phyloP scores from a whole-genome alignment of 179 eudicot genomes.

The Spinacia oleracea region DNA sequence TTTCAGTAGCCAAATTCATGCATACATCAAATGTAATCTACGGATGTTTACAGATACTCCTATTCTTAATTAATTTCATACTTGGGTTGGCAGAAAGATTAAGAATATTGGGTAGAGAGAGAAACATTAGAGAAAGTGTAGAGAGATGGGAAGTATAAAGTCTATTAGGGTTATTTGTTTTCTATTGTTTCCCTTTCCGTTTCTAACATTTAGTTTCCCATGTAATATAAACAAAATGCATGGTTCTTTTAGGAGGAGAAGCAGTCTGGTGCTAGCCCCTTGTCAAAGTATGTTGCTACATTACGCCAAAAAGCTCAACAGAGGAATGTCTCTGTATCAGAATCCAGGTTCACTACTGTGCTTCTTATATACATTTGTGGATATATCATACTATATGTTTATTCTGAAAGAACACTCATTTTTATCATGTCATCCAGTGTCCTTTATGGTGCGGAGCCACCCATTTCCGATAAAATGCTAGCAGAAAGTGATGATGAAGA shows the following conservation, averaged over 20 bases:
- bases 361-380: background rate
- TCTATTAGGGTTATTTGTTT: background rate
- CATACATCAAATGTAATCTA: background rate
- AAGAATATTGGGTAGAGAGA: background rate
- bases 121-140: background rate
- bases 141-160: background rate
- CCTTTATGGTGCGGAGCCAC: constrained; percentile 59
- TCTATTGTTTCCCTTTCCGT: background rate
- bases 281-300: constrained; percentile 60
- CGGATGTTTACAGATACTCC: background rate
- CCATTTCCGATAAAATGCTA: constrained; percentile 51
- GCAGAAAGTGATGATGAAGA: constrained; percentile 52
- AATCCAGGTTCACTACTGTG: constrained; percentile 61
- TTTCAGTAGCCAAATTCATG: background rate
- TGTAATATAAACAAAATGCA: background rate
- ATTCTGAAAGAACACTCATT: background rate
- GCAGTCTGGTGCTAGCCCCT: constrained; percentile 64
- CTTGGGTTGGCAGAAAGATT: background rate
- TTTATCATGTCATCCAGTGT: constrained; percentile 49
- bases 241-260: constrained; percentile 66
- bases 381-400: too few relatives aligned
- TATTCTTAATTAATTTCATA: background rate
- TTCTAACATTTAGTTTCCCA: constrained; percentile 5
- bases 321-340: constrained; percentile 54
- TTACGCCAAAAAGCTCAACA: constrained; percentile 71